phyloP scores from a whole-genome alignment of 2,329 filamentous ascomycete species.

The Penicillium vulpinum region DNA sequence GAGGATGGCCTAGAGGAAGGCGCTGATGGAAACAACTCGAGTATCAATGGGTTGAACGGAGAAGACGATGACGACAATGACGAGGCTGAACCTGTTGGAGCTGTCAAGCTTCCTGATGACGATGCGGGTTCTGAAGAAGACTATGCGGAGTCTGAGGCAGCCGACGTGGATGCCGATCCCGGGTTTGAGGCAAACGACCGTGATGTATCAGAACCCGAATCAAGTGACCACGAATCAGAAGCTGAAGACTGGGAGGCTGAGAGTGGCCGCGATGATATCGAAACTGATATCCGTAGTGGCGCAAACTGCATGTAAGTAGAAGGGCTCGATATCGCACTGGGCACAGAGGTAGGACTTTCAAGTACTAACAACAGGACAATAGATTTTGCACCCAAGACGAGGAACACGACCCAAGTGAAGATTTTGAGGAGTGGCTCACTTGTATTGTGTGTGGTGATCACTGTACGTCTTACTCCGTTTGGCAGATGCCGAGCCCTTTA shows the following conservation, averaged over 20 bases:
- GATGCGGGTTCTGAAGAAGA: constrained; percentile 39
- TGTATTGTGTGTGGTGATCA: constrained; percentile 79
- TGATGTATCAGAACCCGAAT: constrained; percentile 40
- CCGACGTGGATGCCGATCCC: constrained; percentile 45
- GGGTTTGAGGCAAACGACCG: constrained; percentile 44
- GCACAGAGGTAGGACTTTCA: neutral
- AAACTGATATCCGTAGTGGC: constrained; percentile 50
- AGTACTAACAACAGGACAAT: constrained; percentile 33
- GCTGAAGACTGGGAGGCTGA: constrained; percentile 54
- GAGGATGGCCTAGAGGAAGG: constrained; percentile 31
- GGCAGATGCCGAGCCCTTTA: constrained; percentile 26
- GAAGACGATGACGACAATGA: constrained; percentile 45
- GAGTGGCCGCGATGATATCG: constrained; percentile 46
- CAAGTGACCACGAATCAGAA: constrained; percentile 59
- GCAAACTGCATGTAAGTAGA: constrained; percentile 63
- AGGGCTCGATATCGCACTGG: neutral
- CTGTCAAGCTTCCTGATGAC: constrained; percentile 38
- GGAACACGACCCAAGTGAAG: constrained; percentile 76
- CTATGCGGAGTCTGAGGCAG: constrained; percentile 40
- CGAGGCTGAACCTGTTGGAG: constrained; percentile 42
- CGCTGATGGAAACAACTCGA: constrained; percentile 34
- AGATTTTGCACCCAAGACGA: constrained; percentile 83
- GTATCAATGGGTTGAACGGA: constrained; percentile 32
- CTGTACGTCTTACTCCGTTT: constrained; percentile 58
- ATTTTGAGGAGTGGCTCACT: constrained; percentile 75